These are phyloP conservation scores for Striga asiatica DNA, from an alignment of 257 asterid genomes.

Conservation along the genomic window DNA sequence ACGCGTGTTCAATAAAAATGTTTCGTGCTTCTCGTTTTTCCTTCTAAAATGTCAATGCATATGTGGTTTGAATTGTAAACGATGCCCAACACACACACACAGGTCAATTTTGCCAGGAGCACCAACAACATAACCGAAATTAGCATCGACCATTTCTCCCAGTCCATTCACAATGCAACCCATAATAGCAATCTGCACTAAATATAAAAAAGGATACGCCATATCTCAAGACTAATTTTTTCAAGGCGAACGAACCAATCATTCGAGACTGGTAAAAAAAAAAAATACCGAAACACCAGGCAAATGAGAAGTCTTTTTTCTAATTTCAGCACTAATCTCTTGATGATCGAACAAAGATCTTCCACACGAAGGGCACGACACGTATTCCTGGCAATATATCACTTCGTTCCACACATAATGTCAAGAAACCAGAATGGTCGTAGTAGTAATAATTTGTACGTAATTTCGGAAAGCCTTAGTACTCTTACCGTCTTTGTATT, in stretches of 20 bases:
- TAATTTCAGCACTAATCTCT: conserved; percentile 88
- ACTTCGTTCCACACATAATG: conserved; percentile 10
- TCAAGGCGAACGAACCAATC: not conserved
- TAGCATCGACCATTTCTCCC: conserved; percentile 99
- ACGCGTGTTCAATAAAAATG: not conserved
- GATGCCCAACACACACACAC: conserved; percentile 77
- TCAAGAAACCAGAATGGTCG: not conserved
- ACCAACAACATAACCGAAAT: conserved; percentile 98
- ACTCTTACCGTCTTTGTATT: conserved; percentile 95
- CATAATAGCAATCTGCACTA: conserved; percentile 90
- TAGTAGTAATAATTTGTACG: not conserved
- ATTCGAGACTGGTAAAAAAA: too few relatives aligned
- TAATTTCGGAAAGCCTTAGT: too few relatives aligned
- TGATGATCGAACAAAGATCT: conserved; percentile 95
- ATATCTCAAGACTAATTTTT: not conserved
- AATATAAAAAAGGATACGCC: not conserved
- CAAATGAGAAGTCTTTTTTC: conserved; percentile 90
- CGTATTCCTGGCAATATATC: conserved; percentile 92
- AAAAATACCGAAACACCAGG: conserved; percentile 99
- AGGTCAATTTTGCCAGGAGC: conserved; percentile 99
- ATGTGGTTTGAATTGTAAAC: not conserved
- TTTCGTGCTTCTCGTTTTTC: too few relatives aligned
- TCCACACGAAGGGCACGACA: conserved; percentile 99
- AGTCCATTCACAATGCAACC: conserved; percentile 99
- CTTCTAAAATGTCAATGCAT: too few relatives aligned